These are phyloP conservation scores for Trypanosoma boissoni DNA, from an alignment of 208 protist genomes.

Conservation along the genomic window DNA sequence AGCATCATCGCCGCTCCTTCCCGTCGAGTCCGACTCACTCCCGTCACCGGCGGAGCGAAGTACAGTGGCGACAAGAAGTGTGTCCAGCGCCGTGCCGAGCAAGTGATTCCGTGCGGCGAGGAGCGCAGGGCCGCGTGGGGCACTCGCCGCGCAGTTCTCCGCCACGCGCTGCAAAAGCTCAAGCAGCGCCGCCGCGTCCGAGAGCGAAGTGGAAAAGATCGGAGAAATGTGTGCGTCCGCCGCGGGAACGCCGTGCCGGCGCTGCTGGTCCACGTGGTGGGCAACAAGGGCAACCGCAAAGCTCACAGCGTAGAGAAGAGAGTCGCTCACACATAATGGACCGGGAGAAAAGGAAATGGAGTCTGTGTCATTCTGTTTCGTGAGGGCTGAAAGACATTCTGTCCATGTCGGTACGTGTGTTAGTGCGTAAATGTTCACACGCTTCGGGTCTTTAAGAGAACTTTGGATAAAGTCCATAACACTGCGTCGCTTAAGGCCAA, in stretches of 20 bases:
- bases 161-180: conserved; percentile 30
- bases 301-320: conserved; percentile 74
- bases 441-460: conserved; percentile 68
- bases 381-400: conserved; percentile 33
- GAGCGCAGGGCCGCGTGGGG: conserved; percentile 29
- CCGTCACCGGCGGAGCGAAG: conserved; percentile 14
- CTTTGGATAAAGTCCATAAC: conserved; percentile 67
- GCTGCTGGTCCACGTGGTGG: conserved; percentile 51
- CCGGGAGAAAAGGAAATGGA: neutral
- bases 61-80: conserved; percentile 11
- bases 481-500: conserved; percentile 71
- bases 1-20: no score
- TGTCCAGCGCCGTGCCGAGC: conserved; percentile 21
- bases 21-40: conserved; percentile 5
- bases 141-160: conserved; percentile 27
- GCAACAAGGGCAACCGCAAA: conserved; percentile 53
- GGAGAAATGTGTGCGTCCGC: conserved; percentile 4
- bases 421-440: conserved; percentile 78
- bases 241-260: neutral
- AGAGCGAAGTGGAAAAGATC: conserved; percentile 9
- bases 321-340: conserved; percentile 46
- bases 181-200: conserved; percentile 28
- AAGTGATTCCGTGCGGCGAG: conserved; percentile 51
- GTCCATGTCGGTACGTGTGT: conserved; percentile 73
- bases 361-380: neutral